Conservation (phyloP, 345 rosid species). For the Eucalyptus regnans region DNA sequence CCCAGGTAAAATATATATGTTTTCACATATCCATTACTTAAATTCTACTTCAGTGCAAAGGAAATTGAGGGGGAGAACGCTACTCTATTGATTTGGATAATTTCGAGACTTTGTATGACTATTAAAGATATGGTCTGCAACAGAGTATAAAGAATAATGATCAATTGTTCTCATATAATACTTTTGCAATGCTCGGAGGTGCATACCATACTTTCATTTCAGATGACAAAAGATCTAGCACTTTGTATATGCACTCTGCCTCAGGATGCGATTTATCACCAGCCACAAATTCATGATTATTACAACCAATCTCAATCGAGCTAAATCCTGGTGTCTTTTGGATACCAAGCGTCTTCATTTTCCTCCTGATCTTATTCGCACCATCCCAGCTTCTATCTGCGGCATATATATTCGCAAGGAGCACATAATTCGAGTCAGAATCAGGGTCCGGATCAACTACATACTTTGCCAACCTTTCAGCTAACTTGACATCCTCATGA, state of each 20-base stretch:
- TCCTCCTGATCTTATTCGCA: conserved; percentile 51
- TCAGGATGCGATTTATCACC: conserved; percentile 46
- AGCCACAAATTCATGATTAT: conserved; percentile 53
- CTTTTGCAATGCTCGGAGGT: neutral
- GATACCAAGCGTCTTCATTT: conserved; percentile 62
- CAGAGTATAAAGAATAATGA: neutral
- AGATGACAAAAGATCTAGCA: conserved; percentile 35
- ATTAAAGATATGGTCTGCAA: neutral
- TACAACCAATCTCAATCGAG: conserved; percentile 51
- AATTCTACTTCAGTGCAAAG: neutral
- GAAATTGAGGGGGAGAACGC: neutral
- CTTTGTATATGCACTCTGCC: conserved; percentile 18
- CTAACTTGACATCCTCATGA: conserved; percentile 34
- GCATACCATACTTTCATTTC: conserved; percentile 1
- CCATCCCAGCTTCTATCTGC: conserved; percentile 71
- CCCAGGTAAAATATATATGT: neutral
- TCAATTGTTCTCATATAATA: neutral
- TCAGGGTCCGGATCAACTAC: conserved; percentile 30
- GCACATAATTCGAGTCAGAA: conserved; percentile 53
- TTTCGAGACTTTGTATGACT: neutral
- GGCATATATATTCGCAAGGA: conserved; percentile 62
- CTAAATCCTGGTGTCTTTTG: conserved; percentile 67
- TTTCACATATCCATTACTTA: neutral
- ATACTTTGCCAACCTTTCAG: conserved; percentile 39
- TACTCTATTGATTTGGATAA: neutral